A percentile compares a stretch with the other conserved stretches of the same genome.
Conservation (phyloP, 169 alveolate species). For the Plasmodium sp. region DNA sequence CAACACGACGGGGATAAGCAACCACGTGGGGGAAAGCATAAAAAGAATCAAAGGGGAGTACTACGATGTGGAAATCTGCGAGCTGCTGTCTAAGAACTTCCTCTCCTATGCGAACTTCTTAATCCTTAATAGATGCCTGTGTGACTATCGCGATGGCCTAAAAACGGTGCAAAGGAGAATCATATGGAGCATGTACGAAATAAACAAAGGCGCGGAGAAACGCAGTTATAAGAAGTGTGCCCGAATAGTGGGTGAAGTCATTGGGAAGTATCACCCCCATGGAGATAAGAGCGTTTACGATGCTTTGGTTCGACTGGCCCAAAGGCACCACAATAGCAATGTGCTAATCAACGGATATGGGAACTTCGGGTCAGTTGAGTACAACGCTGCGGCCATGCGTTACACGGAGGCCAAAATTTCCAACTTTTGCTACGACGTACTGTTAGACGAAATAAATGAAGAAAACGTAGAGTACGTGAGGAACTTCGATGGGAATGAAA, state of each 20-base stretch:
- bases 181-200: conserved; percentile 89
- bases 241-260: conserved; percentile 89
- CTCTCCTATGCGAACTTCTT: conserved; percentile 86
- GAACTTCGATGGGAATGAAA: conserved; percentile 88
- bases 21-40: not conserved
- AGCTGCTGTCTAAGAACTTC: conserved; percentile 77
- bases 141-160: conserved; percentile 89
- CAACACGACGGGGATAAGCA: not conserved
- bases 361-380: conserved; percentile 89
- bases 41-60: conserved; percentile 50
- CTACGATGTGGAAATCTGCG: conserved; percentile 72
- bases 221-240: conserved; percentile 86
- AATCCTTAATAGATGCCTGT: conserved; percentile 87
- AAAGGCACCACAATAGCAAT: conserved; percentile 81
- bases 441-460: conserved; percentile 79
- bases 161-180: conserved; percentile 89
- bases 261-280: conserved; percentile 91
- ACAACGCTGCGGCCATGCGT: conserved; percentile 91
- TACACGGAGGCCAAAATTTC: conserved; percentile 87
- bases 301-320: conserved; percentile 88
- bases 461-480: conserved; percentile 82
- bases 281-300: conserved; percentile 90
- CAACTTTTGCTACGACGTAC: conserved; percentile 79
- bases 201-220: conserved; percentile 49
- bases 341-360: conserved; percentile 90